Percentiles rank a stretch among this genome's conserved stretches.
These are phyloP conservation scores for Austroboletus eburneus DNA, from an alignment of 768 basidiomycete genomes.

Conservation along the genomic window DNA sequence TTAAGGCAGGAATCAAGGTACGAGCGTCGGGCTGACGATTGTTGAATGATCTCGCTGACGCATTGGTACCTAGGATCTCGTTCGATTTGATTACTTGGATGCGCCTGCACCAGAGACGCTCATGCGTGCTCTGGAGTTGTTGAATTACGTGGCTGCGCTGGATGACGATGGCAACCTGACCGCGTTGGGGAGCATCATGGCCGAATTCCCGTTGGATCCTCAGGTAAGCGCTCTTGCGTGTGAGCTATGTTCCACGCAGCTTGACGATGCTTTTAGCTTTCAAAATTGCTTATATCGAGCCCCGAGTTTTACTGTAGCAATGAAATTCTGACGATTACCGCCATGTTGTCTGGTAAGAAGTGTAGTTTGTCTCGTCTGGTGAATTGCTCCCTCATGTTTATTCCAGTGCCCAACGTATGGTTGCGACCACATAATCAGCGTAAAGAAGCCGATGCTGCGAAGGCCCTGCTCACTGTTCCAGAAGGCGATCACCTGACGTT, in stretches of 20 bases:
- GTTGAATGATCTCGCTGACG: background rate
- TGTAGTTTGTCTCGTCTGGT: too few species aligned
- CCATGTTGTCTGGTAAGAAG: constrained; percentile 93
- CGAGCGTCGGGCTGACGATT: background rate
- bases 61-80: constrained; percentile 54
- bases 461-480: constrained; percentile 82
- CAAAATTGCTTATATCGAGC: constrained; percentile 91
- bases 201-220: constrained; percentile 98
- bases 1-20: constrained; percentile 90
- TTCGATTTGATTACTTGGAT: constrained; percentile 85
- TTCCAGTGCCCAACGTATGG: constrained; percentile 81
- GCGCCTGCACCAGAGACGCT: constrained; percentile 94
- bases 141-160: constrained; percentile 88
- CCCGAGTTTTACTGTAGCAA: constrained; percentile 96
- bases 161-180: constrained; percentile 95
- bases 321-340: constrained; percentile 90
- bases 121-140: constrained; percentile 92
- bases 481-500: constrained; percentile 96
- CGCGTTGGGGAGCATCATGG: constrained; percentile 84
- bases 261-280: constrained; percentile 40
- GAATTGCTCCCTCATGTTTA: too few species aligned
- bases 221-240: constrained; percentile 48
- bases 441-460: constrained; percentile 90
- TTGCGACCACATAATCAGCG: constrained; percentile 83
- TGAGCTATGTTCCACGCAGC: background rate